Percentiles rank a stretch among this genome's conserved stretches.
phyloP scores from a whole-genome alignment of 73 alveolate species.

The Diophrys appendiculata region DNA sequence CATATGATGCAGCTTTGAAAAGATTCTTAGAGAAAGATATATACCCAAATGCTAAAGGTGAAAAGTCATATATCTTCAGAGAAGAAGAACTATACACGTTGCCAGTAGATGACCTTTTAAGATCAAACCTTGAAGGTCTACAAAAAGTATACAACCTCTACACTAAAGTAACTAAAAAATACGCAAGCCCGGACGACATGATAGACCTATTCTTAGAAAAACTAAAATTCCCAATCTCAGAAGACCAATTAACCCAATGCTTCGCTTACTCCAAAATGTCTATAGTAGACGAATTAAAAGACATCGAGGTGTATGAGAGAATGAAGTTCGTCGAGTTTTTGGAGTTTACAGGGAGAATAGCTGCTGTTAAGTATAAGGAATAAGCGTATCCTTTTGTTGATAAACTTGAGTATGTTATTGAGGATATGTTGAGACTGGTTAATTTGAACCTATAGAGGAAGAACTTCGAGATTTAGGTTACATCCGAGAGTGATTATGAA shows the following conservation, averaged over 20 bases:
- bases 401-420: no score
- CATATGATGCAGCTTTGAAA: slow-evolving; percentile 38
- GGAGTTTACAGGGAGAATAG: slow-evolving; percentile 50
- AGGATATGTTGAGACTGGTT: no score
- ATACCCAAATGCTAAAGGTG: slow-evolving; percentile 8
- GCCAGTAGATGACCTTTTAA: slow-evolving; percentile 41
- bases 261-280: slow-evolving; percentile 57
- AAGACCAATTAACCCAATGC: slow-evolving; percentile 20
- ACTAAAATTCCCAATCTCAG: slow-evolving; percentile 7
- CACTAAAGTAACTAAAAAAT: no score
- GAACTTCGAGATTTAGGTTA: no score
- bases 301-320: slow-evolving; percentile 20
- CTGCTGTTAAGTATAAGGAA: no score
- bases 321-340: slow-evolving; percentile 52
- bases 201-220: neutral
- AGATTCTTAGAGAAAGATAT: slow-evolving; percentile 14
- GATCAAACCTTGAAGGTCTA: slow-evolving; percentile 48
- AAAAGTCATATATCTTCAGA: no score
- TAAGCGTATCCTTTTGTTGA: no score
- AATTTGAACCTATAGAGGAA: no score
- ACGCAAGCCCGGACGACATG: neutral
- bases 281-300: slow-evolving; percentile 28
- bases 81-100: slow-evolving; percentile 54
- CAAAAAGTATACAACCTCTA: slow-evolving; percentile 13
- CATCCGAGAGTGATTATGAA: no score